Evolutionary conservation across 352 stramenopile genomes (phyloP), one percentile per base, ranked within the genome.

Genomic region (Pythium apleroticum): DNA sequence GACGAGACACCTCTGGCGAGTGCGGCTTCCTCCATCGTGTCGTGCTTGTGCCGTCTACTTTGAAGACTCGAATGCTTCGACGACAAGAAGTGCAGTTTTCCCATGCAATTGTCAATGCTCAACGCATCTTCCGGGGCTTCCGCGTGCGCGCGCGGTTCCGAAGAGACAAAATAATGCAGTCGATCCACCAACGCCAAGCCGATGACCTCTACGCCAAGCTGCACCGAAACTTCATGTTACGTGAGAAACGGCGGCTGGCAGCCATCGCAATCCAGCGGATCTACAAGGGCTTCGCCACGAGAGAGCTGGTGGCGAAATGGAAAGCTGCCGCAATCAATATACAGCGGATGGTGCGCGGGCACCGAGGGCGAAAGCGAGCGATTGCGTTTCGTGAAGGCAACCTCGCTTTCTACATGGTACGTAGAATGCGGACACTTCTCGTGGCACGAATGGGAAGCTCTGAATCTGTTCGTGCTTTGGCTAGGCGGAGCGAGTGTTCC

Each of bases 391-490:
- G 80, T 31, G 81, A 90, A 33, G 83, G 83, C 6, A 90, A 75
- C 19, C 81, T 80, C 27, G 87, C 78, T 0, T 89, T 90, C 39
- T 89, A 81, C 61, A 91, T 91, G 80, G 68, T 70, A 31, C 1
- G 35, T 33, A 33, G 30, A 33, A 5, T 5, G 30, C 30, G 5
- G 30, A 33, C 30, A 9, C 30, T 41, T 6, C 10, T 15, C 5
- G 10, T 41, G 11, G 11, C 3, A 17, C 15, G 33, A 39, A 17
- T 39, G 33, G 30, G 14, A n/a, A 2, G 19, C 3, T 25, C n/a
- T 53, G 27, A 27, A 30, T 6, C 30, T 22, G 14, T 49, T 1
- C 33, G 6, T 54, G 10, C 20, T 28, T 24, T 37, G n/a, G 22
- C 11, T 55, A 75, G 64, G 69, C 73, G 7, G 76, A 90, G 49